phyloP scores from a whole-genome alignment of 805 yeast species.

The Lipomyces orientalis region DNA sequence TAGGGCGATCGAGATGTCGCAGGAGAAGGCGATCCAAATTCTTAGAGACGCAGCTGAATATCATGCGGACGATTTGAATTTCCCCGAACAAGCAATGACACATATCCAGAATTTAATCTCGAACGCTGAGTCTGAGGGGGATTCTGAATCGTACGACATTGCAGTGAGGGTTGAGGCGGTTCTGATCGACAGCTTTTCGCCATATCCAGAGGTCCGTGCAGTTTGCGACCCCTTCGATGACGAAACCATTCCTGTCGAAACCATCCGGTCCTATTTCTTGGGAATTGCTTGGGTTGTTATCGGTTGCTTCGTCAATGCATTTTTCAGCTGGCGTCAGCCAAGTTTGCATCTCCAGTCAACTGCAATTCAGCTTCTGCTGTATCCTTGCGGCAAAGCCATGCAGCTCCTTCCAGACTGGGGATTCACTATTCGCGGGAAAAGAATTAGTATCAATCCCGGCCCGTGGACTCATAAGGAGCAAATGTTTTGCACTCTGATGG shows the following conservation, averaged over 20 bases:
- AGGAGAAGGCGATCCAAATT: slow-evolving; percentile 48
- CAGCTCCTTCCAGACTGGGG: slow-evolving; percentile 48
- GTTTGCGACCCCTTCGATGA: slow-evolving; percentile 49
- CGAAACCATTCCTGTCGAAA: slow-evolving; percentile 53
- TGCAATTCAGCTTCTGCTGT: slow-evolving; percentile 63
- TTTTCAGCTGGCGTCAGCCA: slow-evolving; percentile 63
- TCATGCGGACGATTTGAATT: slow-evolving; percentile 54
- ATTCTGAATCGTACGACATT: slow-evolving; percentile 33
- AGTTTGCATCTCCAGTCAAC: slow-evolving; percentile 55
- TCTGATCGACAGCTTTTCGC: slow-evolving; percentile 52
- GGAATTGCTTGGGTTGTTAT: slow-evolving; percentile 58
- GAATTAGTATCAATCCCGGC: slow-evolving; percentile 60
- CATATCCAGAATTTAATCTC: neutral
- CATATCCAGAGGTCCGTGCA: slow-evolving; percentile 62
- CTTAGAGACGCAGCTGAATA: slow-evolving; percentile 49
- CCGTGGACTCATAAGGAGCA: slow-evolving; percentile 71
- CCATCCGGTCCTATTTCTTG: slow-evolving; percentile 58
- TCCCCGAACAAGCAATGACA: slow-evolving; percentile 47
- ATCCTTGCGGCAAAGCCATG: slow-evolving; percentile 59
- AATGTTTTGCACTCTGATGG: slow-evolving; percentile 59
- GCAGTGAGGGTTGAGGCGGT: slow-evolving; percentile 53
- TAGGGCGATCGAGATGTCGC: slow-evolving; percentile 47
- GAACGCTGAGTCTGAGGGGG: slow-evolving; percentile 20
- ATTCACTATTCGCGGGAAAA: slow-evolving; percentile 44
- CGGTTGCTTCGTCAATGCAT: slow-evolving; percentile 62